These are phyloP conservation scores for Leccinum ochraceum DNA, from an alignment of 768 basidiomycete genomes.

Conservation along the genomic window DNA sequence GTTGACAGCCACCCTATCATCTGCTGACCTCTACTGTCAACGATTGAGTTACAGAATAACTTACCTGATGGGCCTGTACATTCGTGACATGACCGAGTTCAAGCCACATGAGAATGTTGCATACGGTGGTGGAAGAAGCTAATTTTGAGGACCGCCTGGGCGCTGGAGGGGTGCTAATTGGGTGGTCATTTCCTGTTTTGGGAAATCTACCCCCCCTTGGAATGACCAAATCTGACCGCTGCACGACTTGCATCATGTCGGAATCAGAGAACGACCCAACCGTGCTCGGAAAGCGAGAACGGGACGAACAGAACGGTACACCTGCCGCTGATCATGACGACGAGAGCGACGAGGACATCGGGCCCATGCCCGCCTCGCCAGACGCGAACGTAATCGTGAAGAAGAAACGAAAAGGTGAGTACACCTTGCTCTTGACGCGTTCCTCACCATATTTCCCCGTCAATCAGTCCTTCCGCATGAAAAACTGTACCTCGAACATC, in stretches of 20 bases:
- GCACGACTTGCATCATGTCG: slow-evolving; percentile 35
- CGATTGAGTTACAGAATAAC: too few species aligned
- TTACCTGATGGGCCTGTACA: too few species aligned
- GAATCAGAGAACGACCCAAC: slow-evolving; percentile 50
- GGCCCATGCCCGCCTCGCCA: slow-evolving; percentile 80
- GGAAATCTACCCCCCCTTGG: too few species aligned
- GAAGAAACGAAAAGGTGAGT: slow-evolving; percentile 84
- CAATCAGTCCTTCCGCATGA: slow-evolving; percentile 87
- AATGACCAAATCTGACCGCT: too few species aligned
- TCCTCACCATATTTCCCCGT: slow-evolving; percentile 19
- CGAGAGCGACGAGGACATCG: slow-evolving; percentile 76
- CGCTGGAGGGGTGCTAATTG: too few species aligned
- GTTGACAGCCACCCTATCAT: too few species aligned
- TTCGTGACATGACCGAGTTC: too few species aligned
- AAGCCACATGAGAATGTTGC: too few species aligned
- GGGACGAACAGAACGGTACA: slow-evolving; percentile 33
- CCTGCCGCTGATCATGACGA: slow-evolving; percentile 31
- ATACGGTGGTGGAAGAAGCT: too few species aligned
- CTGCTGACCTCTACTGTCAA: too few species aligned
- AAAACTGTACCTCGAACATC: slow-evolving; percentile 86
- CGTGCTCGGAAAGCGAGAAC: slow-evolving; percentile 65
- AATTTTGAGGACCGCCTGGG: too few species aligned
- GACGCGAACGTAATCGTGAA: slow-evolving; percentile 42
- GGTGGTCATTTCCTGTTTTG: too few species aligned
- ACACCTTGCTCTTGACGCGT: neutral